Evolutionary conservation across 305 asterid genomes (phyloP).

Genomic region (Solanum hybrid): DNA sequence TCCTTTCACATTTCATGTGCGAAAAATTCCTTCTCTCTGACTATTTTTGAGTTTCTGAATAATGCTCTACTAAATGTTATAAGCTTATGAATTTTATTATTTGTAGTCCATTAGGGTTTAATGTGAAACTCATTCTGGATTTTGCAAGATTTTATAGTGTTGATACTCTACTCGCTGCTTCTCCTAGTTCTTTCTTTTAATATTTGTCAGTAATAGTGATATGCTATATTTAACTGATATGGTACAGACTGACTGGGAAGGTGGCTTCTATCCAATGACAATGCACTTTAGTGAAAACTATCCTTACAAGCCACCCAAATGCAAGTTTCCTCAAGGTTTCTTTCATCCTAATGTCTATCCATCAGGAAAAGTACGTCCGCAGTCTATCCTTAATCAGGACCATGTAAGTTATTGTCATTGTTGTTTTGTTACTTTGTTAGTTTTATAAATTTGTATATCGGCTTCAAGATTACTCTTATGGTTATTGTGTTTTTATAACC

Average conservation of each 20-base stretch:
- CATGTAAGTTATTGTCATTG: slow-evolving; percentile 24
- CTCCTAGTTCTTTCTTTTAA: not conserved
- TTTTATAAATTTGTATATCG: not conserved
- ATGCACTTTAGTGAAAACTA: slow-evolving; percentile 40
- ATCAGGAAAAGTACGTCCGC: slow-evolving; percentile 39
- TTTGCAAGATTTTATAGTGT: not conserved
- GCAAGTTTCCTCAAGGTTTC: slow-evolving; percentile 29
- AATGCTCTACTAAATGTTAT: not conserved
- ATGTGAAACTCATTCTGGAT: not conserved
- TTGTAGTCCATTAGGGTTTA: not conserved
- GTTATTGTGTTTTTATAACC: not conserved
- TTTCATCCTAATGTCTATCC: slow-evolving; percentile 13
- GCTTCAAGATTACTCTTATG: not conserved
- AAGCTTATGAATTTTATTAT: not conserved
- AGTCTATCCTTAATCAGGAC: slow-evolving; percentile 41
- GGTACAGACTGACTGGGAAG: slow-evolving; percentile 52
- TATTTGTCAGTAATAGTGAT: not conserved
- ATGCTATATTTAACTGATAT: not conserved
- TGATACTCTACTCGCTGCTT: not conserved
- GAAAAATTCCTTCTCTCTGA: not conserved
- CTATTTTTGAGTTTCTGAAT: not conserved
- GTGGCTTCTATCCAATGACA: slow-evolving; percentile 41
- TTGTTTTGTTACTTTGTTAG: not conserved
- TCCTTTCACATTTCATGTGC: not conserved
- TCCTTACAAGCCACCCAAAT: slow-evolving; percentile 47